Evolutionary conservation across 1,139 yeast species (phyloP).

Genomic region (Casaregolazyma lundiana): DNA sequence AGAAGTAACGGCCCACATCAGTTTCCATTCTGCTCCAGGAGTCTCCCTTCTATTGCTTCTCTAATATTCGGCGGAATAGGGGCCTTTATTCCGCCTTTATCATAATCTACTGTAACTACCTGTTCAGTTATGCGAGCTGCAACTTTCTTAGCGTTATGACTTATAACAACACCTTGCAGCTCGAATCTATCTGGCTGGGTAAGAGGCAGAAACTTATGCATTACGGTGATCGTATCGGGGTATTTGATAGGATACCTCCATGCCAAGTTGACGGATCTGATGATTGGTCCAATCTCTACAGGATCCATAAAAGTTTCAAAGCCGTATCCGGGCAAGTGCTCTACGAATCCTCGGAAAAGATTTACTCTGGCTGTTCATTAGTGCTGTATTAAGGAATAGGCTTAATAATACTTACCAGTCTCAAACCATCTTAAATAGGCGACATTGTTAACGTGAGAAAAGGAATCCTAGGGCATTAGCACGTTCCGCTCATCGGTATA

Average conservation of each 20-base stretch:
- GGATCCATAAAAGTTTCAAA: conserved; percentile 26
- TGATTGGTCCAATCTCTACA: conserved; percentile 31
- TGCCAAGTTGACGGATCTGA: conserved; percentile 31
- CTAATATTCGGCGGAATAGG: conserved; percentile 27
- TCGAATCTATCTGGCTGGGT: conserved; percentile 28
- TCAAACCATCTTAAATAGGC: conserved; percentile 35
- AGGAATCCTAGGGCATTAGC: conserved; percentile 22
- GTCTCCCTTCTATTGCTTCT: conserved; percentile 16
- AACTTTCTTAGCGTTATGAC: conserved; percentile 32
- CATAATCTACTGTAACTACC: conserved; percentile 34
- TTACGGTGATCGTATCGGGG: conserved; percentile 33
- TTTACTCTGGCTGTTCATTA: conserved; percentile 29
- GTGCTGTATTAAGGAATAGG: not conserved
- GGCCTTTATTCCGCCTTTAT: conserved; percentile 30
- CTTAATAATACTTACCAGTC: conserved; percentile 14
- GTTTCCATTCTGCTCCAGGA: conserved; percentile 10
- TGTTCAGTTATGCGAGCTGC: conserved; percentile 34
- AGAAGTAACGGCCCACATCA: not conserved
- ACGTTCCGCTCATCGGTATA: not conserved
- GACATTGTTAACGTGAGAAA: conserved; percentile 35
- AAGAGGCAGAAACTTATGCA: conserved; percentile 29
- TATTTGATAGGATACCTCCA: conserved; percentile 34
- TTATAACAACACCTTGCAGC: conserved; percentile 34
- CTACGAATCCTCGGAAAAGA: conserved; percentile 19
- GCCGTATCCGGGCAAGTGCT: conserved; percentile 18